phyloP scores from a whole-genome alignment of 495 filamentous ascomycete species.

The Penicillium canescens region DNA sequence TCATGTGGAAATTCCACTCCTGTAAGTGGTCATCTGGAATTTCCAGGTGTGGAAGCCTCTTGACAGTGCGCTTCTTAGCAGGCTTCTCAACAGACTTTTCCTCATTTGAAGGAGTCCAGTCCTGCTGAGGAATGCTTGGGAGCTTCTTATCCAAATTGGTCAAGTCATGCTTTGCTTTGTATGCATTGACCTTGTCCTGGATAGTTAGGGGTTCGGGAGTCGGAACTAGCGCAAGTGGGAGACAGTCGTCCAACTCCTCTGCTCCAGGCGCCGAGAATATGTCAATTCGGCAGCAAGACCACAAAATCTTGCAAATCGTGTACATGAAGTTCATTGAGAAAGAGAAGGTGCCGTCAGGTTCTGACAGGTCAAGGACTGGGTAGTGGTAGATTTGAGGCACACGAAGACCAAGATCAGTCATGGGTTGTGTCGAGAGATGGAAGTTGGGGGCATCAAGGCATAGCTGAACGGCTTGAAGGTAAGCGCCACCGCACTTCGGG shows the following conservation, averaged over 20 bases:
- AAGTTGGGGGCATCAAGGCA: conserved; percentile 77
- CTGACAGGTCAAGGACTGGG: conserved; percentile 47
- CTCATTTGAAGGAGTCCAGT: conserved; percentile 27
- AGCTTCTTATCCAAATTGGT: conserved; percentile 25
- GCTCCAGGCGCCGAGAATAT: conserved; percentile 44
- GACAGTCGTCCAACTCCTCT: conserved; percentile 46
- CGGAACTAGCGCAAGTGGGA: conserved; percentile 46
- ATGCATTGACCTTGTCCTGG: conserved; percentile 23
- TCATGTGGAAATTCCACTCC: conserved; percentile 69
- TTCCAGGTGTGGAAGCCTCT: conserved; percentile 44
- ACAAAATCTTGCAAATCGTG: conserved; percentile 46
- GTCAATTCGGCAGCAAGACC: conserved; percentile 47
- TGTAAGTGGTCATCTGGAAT: conserved; percentile 64
- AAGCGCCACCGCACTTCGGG: conserved; percentile 72
- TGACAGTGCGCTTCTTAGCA: conserved; percentile 43
- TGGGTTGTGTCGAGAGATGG: conserved; percentile 55
- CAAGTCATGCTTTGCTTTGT: conserved; percentile 13
- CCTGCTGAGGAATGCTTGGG: conserved; percentile 19
- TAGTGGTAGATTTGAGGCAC: conserved; percentile 50
- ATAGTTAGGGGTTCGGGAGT: conserved; percentile 32
- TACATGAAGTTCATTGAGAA: conserved; percentile 52
- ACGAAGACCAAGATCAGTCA: conserved; percentile 44
- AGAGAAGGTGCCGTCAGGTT: conserved; percentile 46
- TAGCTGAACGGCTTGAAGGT: conserved; percentile 76
- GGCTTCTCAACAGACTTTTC: conserved; percentile 30